Percentiles rank a stretch among this genome's conserved stretches.
These are phyloP conservation scores for Panellus pusillus DNA, from an alignment of 768 basidiomycete species.

Conservation along the genomic window DNA sequence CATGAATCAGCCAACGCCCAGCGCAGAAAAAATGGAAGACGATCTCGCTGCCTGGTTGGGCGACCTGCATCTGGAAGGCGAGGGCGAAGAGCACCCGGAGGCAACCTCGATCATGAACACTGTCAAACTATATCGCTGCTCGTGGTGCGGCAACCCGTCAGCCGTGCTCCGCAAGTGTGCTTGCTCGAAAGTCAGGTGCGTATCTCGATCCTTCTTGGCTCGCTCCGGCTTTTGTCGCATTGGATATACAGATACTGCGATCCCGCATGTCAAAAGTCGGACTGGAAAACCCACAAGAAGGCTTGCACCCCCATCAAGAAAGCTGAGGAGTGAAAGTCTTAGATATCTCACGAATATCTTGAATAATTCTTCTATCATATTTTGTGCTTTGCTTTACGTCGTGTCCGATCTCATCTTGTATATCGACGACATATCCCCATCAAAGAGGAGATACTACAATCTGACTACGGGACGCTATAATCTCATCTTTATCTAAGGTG, in stretches of 20 bases:
- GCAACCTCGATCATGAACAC: slow-evolving; percentile 35
- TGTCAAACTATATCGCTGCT: slow-evolving; percentile 58
- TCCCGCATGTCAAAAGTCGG: slow-evolving; percentile 33
- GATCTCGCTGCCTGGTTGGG: slow-evolving; percentile 61
- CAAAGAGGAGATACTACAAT: too few species aligned
- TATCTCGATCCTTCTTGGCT: neutral
- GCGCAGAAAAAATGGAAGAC: slow-evolving; percentile 47
- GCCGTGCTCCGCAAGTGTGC: slow-evolving; percentile 54
- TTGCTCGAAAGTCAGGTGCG: slow-evolving; percentile 42
- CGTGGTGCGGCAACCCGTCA: slow-evolving; percentile 65
- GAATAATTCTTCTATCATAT: too few species aligned
- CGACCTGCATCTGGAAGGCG: slow-evolving; percentile 39
- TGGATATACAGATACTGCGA: slow-evolving; percentile 37
- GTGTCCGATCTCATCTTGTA: neutral
- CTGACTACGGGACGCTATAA: too few species aligned
- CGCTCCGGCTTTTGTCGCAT: neutral
- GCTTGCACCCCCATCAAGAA: neutral
- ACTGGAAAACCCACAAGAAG: slow-evolving; percentile 36
- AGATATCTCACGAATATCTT: too few species aligned
- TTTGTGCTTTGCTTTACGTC: too few species aligned
- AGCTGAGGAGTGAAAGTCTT: neutral
- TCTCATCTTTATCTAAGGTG: too few species aligned
- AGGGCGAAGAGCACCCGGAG: slow-evolving; percentile 25
- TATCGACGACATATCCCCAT: too few species aligned
- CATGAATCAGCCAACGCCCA: slow-evolving; percentile 28